Base-by-base conservation (phyloP, 1,139 yeast species). In the Suhomyces kunorum region DNA sequence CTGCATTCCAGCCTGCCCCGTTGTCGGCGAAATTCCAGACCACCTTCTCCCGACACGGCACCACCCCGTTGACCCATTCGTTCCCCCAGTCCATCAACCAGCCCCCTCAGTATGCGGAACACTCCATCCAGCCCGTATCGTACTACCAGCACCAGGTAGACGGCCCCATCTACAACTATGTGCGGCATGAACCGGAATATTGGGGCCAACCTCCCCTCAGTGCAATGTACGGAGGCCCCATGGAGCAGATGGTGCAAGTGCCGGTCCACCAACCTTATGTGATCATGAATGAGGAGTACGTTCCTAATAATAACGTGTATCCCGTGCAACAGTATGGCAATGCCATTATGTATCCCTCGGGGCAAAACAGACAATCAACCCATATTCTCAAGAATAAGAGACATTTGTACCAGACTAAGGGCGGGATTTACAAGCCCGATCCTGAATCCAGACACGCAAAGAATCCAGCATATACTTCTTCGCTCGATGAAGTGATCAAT, bases 321-420 rank as follows among this genome's bases (percentile, higher is more conserved):
- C 59, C 42, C 30, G 33, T 27, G 8, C 42, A 35, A 15, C 45
- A 32, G 14, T 38, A 38, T n/a, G 29, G 28, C 15, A 34, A 35
- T 28, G 24, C 32, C 8, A 49, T 45, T 11, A 42, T 53, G 42
- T 53, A 52, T 28, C 52, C 58, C 16, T 35, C 50, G 31, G 36
- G 30, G 27, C 30, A 39, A 27, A 19, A 30, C 18, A 23, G 39
- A 12, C 39, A 38, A 23, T 24, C 35, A 20, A 28, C 27, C 8
- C 40, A 35, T 25, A 53, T 61, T 61, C 52, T 59, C 59, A 51
- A 55, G 41, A 60, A 59, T 44, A 55, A 59, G 38, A 48, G 58
- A 24, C 63, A 57, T 36, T 38, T 54, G 45, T 43, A 45, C 32
- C 58, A 49, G 27, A 36, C 32, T 19, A 47, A 51, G 32, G 35